Evolutionary conservation across 345 rosid species (phyloP).

Genomic region (Eucalyptus urophylla): DNA sequence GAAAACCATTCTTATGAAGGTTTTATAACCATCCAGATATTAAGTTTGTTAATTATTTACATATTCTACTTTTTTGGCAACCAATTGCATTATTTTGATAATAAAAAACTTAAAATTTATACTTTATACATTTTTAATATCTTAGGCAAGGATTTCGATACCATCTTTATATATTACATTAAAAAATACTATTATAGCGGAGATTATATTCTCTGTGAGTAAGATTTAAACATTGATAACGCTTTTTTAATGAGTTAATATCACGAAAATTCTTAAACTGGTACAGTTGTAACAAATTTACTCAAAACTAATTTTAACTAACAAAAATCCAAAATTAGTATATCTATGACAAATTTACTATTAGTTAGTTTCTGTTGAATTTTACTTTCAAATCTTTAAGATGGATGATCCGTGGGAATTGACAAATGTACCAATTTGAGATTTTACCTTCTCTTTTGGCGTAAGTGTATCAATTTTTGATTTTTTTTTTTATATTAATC

Average conservation of each 20-base stretch:
- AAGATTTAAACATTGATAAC: not conserved
- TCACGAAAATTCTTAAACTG: fast-evolving
- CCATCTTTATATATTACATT: not conserved
- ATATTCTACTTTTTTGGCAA: not conserved
- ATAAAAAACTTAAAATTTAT: too few species aligned
- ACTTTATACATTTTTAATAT: not conserved
- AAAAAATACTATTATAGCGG: not conserved
- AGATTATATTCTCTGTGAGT: not conserved
- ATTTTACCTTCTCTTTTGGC: fast-evolving
- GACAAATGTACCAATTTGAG: too few species aligned
- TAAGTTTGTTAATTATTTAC: not conserved
- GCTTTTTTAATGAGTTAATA: too few species aligned
- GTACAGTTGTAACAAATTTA: fast-evolving
- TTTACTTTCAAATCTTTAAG: too few species aligned
- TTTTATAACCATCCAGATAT: not conserved
- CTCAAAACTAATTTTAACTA: too few species aligned
- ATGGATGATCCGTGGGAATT: fast-evolving
- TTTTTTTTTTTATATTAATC: too few species aligned
- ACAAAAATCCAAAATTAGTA: fast-evolving
- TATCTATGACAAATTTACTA: too few species aligned
- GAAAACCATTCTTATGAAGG: too few species aligned
- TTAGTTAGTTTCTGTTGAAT: fast-evolving
- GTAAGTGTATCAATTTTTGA: fast-evolving
- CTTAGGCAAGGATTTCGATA: not conserved
- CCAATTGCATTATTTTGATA: not conserved